Evolutionary conservation across 169 alveolate species (phyloP), one percentile per base, ranked within the genome.

Genomic region (Toxoplasma gondii): DNA sequence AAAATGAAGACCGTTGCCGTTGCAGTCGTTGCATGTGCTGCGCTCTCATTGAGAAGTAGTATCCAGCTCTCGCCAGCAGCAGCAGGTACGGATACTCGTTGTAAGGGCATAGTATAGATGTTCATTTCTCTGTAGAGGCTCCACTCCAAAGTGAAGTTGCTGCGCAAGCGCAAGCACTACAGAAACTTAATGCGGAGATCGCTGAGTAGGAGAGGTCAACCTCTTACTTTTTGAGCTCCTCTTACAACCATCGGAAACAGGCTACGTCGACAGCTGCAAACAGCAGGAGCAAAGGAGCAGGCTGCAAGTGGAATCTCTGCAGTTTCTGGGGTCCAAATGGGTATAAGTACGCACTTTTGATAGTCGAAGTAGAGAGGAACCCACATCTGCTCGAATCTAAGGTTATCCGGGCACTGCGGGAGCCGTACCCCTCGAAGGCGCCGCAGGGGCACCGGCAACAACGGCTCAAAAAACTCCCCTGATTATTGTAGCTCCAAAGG

Each of bases 401-500:
- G 90, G 41, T 43, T 82, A 82, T 82, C 90, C 90, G 34, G 67
- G 90, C 17, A 36, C 1, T 36, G 86, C 43, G 43, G 82, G 81
- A n/a, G 86, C 84, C 1, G 34, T 81, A 19, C 29, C 94, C 29
- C 39, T 27, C n/a, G 94, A 78, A 39, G 91, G 70, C 10, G 53
- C 92, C 43, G 94, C 70, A 31, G 34, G 41, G 19, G n/a, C 80
- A 34, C 17, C 90, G 0, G 94, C 90, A 19, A 91, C 87, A 17
- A 69, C 45, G 43, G 45, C 84, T 9, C 19, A 29, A 58, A 92
- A 92, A 43, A 92, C 94, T 12, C 94, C 94, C 9, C 49, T 92
- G 19, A 92, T 92, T 27, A 92, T 92, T 5, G 81, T 92, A 22
- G 53, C 94, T 16, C 94, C 94, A 34, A 92, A 92, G 45, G 94